phyloP scores from a whole-genome alignment of 2,329 filamentous ascomycete species.

The Cadophora sp. region DNA sequence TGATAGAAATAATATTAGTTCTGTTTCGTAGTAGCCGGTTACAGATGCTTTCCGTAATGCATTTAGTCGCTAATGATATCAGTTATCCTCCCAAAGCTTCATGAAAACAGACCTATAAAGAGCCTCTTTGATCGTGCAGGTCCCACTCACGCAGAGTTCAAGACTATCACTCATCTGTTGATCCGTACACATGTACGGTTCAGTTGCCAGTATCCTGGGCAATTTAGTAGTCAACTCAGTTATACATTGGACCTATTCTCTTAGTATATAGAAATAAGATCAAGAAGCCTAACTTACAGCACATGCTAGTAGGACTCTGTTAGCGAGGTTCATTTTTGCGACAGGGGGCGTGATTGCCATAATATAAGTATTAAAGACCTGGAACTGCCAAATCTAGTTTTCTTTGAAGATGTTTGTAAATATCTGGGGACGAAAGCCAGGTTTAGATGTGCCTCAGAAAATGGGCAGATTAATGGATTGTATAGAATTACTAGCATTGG shows the following conservation, averaged over 20 bases:
- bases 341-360: not conserved
- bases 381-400: not conserved
- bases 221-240: not conserved
- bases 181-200: not conserved
- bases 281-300: slow-evolving; percentile 4
- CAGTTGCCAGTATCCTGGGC: not conserved
- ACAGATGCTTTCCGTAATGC: slow-evolving; percentile 8
- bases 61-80: slow-evolving; percentile 9
- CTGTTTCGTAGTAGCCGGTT: not conserved
- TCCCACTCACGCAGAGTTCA: not conserved
- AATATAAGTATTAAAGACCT: not conserved
- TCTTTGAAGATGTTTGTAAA: not conserved
- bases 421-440: not conserved
- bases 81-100: not conserved
- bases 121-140: slow-evolving; percentile 2
- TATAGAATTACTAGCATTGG: slow-evolving; percentile 3
- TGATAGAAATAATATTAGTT: slow-evolving; percentile 1
- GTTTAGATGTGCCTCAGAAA: not conserved
- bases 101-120: not conserved
- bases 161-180: not conserved
- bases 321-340: not conserved
- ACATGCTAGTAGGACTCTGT: slow-evolving; percentile 2
- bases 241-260: slow-evolving; percentile 6
- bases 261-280: not conserved
- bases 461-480: not conserved